Evolutionary conservation across 306 rosid genomes (phyloP), one percentile per base, ranked within the genome.

Genomic region (Cyamopsis tetragonoloba): DNA sequence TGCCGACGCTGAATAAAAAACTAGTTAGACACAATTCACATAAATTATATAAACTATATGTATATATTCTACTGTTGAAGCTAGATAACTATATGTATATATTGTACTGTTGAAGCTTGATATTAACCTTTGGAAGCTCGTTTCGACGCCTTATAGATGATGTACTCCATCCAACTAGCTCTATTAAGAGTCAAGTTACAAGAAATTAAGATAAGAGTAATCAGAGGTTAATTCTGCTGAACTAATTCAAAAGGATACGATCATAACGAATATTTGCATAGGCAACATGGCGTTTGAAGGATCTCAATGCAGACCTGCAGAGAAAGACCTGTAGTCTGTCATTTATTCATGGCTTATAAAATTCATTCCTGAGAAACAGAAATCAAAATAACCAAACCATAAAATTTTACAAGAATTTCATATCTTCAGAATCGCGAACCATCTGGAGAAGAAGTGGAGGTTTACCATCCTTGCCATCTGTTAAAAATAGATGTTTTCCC

Each of bases 81-180:
- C 20, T 75, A 26, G 68, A 46, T 18, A 46, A 39, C n/a, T n/a
- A n/a, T n/a, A n/a, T n/a, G n/a, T n/a, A 62, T 17, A n/a, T n/a
- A n/a, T n/a, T 61, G 28, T 26, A 43, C 31, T 39, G 35, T 20
- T 57, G 23, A 48, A 64, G 48, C 20, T 75, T 31, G 68, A 46
- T 18, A n/a, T n/a, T 34, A 81, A 92, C 98, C 96, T 89, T 83
- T 22, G 96, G 98, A 34, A 92, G 92, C 72, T 92, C 96, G 13
- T 58, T 71, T 59, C 63, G 74, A 75, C 57, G 91, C 70, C 98
- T 82, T 50, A 92, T 72, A 51, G 98, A 92, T 17, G 98, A 87
- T 6, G 98, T 89, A 73, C 98, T 80, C 96, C 98, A 92, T 67
- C 98, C 98, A 63, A 89, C 98, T 47, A 92, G 84, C 24, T 81